Evolutionary conservation across 495 filamentous ascomycete genomes (phyloP), one percentile per base, ranked within the genome.

Genomic region (Penicillium coprophilum): DNA sequence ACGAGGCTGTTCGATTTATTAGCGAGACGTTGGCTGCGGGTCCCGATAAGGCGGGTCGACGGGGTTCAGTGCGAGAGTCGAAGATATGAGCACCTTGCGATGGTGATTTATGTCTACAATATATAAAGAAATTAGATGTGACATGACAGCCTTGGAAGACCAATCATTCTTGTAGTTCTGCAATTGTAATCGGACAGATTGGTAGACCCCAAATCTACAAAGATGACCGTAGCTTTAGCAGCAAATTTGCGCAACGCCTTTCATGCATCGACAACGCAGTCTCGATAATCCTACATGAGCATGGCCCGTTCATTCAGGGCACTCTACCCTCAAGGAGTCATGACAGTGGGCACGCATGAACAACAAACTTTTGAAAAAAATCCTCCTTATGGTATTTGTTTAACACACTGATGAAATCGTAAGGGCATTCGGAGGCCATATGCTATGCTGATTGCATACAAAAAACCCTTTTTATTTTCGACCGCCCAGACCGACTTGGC

Each of bases 1-100:
- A 75, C 40, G 89, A 91, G 67, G 82, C 88, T 9, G 75, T 86
- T 50, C 72, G 77, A 20, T 92, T 91, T 63, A 74, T 93, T 24
- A 70, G 78, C 21, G 78, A 83, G 47, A 81, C 73, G 7, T 52
- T 79, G 23, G 65, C 66, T 9, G 56, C 55, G 5, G 59, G 51
- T 36, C 47, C 61, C 15, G 64, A 63, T 30, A 53, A 27, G 3
- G 23, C 24, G 6, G 57, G 36, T 13, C 60, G 55, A 55, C 64
- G 59, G 58, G 72, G 71, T n/a, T 73, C 69, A 10, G 72, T 75
- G 20, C 66, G 71, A 23, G 70, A 73, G 39, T 71, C 72, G 6
- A 77, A 74, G 59, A 74, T 77, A 17, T 77, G 68, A 60, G 47
- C 8, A 45, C 51, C 51, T 20, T 12, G 9, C 2, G 17, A 23